phyloP scores from a whole-genome alignment of 345 rosid genomes.

The Moringa oleifera region DNA sequence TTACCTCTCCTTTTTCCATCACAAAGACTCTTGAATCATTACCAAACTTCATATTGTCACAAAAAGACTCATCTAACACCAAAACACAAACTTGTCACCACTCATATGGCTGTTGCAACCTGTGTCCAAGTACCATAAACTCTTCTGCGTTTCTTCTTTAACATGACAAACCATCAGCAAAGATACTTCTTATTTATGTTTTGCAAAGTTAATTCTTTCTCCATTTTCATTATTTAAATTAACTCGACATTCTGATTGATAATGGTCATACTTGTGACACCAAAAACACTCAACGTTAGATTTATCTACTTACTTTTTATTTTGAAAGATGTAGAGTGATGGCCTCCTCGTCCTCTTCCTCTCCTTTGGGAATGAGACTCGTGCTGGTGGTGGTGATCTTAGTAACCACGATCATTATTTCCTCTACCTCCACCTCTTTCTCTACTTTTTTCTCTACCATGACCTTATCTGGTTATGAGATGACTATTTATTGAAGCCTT shows the following conservation, averaged over 20 bases:
- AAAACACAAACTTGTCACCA: neutral
- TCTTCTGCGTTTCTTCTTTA: neutral
- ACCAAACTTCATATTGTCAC: constrained; percentile 3
- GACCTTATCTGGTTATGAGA: no score
- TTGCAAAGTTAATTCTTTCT: no score
- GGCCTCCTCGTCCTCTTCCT: neutral
- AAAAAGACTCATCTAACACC: neutral
- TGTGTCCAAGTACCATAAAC: constrained; percentile 1
- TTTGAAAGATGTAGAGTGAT: neutral
- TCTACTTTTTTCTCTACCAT: neutral
- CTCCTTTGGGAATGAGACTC: neutral
- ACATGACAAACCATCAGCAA: neutral
- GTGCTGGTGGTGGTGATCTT: neutral
- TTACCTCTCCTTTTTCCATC: constrained; percentile 1
- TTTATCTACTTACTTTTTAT: neutral
- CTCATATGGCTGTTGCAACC: neutral
- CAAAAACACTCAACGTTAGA: no score
- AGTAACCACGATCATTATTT: neutral
- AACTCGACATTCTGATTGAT: no score
- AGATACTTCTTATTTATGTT: neutral
- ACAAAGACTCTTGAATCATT: neutral
- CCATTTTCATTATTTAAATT: no score
- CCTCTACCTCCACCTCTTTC: neutral
- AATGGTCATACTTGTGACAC: no score
- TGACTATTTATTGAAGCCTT: neutral